A percentile compares a stretch with the other conserved stretches of the same genome.
These are phyloP conservation scores for Cutaneotrichosporon dermatis DNA, from an alignment of 1,284 basidiomycete genomes.

Conservation along the genomic window DNA sequence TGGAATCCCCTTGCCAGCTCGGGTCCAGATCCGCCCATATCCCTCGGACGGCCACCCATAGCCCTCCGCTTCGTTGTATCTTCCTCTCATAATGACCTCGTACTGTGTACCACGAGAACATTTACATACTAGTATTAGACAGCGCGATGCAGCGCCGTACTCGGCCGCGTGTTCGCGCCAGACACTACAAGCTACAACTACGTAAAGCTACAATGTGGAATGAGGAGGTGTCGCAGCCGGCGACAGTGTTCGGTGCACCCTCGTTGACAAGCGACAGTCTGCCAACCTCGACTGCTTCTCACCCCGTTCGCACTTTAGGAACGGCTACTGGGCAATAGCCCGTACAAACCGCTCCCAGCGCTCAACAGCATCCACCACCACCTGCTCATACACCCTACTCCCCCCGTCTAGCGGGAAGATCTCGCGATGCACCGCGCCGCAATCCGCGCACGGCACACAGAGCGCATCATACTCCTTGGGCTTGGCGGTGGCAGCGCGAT, in stretches of 20 bases:
- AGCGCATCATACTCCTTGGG: constrained; percentile 19
- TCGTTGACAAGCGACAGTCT: no score
- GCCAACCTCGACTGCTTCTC: no score
- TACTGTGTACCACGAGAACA: neutral
- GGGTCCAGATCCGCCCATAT: no score
- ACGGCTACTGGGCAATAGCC: constrained; percentile 13
- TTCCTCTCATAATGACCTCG: neutral
- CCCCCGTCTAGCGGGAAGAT: constrained; percentile 37
- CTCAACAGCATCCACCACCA: constrained; percentile 37
- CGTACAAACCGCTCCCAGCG: constrained; percentile 46
- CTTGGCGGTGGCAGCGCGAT: constrained; percentile 21
- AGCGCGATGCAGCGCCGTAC: neutral
- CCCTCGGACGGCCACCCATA: no score
- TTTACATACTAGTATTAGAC: neutral
- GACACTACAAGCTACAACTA: neutral
- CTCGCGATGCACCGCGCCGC: constrained; percentile 40
- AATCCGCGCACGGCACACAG: constrained; percentile 36
- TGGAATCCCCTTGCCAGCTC: no score
- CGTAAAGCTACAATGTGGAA: no score
- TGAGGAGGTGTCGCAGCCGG: no score
- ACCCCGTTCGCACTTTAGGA: no score
- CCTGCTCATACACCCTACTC: constrained; percentile 29
- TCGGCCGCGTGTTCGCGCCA: neutral
- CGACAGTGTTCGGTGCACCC: no score
- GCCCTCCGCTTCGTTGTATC: no score